phyloP scores from a whole-genome alignment of 2,329 filamentous ascomycete genomes.

The Cladosporium sphaerospermum region DNA sequence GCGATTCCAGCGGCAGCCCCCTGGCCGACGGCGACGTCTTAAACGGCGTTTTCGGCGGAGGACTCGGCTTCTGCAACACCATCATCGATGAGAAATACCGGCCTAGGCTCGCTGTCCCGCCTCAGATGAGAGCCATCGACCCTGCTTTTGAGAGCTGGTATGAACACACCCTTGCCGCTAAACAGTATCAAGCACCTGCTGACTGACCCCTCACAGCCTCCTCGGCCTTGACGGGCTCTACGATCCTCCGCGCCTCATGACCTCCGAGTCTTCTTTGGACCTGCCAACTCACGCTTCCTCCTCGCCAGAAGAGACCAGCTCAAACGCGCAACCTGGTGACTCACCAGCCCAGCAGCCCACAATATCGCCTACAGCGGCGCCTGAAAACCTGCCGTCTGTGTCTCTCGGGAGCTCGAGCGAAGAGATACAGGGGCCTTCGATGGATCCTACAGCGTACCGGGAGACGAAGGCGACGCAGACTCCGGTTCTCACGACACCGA shows the following conservation, averaged over 20 bases:
- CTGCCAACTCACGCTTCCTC: neutral
- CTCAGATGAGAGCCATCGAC: constrained; percentile 15
- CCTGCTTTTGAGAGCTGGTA: constrained; percentile 14
- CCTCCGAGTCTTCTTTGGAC: neutral
- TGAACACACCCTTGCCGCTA: neutral
- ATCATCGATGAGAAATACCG: constrained; percentile 12
- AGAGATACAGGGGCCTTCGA: no score
- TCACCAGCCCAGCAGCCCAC: neutral
- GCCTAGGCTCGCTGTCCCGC: constrained; percentile 15
- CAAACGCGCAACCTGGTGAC: neutral
- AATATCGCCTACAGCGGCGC: neutral
- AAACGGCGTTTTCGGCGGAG: neutral
- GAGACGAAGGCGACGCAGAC: no score
- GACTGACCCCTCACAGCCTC: neutral
- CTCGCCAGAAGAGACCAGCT: neutral
- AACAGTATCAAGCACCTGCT: neutral
- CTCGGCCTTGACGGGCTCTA: constrained; percentile 14
- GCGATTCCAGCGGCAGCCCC: constrained; percentile 2
- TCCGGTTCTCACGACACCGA: no score
- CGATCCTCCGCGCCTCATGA: constrained; percentile 14
- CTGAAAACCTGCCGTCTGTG: neutral
- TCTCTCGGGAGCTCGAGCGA: no score
- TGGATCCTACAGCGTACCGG: no score
- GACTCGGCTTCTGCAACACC: constrained; percentile 5
- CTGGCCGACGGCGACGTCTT: constrained; percentile 3